phyloP scores from a whole-genome alignment of 495 filamentous ascomycete genomes.

The Penicillium lagena region DNA sequence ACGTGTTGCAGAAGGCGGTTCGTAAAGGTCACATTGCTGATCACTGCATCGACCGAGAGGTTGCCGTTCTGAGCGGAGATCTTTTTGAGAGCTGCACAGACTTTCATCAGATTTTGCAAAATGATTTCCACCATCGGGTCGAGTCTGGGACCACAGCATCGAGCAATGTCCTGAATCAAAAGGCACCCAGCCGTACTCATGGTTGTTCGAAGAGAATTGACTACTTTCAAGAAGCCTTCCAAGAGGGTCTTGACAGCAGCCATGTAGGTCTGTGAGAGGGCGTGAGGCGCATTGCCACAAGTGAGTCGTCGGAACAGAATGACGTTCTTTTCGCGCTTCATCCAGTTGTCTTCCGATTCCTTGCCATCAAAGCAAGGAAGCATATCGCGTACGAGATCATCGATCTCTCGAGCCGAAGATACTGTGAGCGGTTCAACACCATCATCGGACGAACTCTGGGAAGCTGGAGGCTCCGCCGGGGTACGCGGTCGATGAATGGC shows the following conservation, averaged over 20 bases:
- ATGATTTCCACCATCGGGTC: slow-evolving; percentile 88
- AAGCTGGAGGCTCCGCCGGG: slow-evolving; percentile 6
- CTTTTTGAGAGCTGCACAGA: slow-evolving; percentile 83
- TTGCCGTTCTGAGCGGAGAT: slow-evolving; percentile 78
- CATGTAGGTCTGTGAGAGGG: slow-evolving; percentile 65
- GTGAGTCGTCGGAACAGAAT: slow-evolving; percentile 69
- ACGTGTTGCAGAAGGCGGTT: slow-evolving; percentile 78
- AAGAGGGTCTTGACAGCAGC: slow-evolving; percentile 64
- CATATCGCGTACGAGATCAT: slow-evolving; percentile 80
- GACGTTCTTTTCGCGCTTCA: slow-evolving; percentile 71
- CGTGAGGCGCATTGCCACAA: slow-evolving; percentile 75
- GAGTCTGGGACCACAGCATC: slow-evolving; percentile 64
- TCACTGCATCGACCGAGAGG: slow-evolving; percentile 64
- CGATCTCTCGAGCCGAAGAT: slow-evolving; percentile 72
- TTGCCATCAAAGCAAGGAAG: slow-evolving; percentile 74
- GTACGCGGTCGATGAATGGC: slow-evolving; percentile 11
- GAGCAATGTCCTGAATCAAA: slow-evolving; percentile 80
- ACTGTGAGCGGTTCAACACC: slow-evolving; percentile 74
- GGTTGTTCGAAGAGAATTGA: slow-evolving; percentile 82
- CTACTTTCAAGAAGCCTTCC: slow-evolving; percentile 85
- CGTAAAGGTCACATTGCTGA: slow-evolving; percentile 72
- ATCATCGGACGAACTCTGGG: slow-evolving; percentile 35
- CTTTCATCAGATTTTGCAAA: slow-evolving; percentile 82
- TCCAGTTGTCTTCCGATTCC: slow-evolving; percentile 89
- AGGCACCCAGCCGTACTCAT: slow-evolving; percentile 78